These are phyloP conservation scores for Ganoderma boninense DNA, from an alignment of 1,284 basidiomycete species.

Conservation along the genomic window DNA sequence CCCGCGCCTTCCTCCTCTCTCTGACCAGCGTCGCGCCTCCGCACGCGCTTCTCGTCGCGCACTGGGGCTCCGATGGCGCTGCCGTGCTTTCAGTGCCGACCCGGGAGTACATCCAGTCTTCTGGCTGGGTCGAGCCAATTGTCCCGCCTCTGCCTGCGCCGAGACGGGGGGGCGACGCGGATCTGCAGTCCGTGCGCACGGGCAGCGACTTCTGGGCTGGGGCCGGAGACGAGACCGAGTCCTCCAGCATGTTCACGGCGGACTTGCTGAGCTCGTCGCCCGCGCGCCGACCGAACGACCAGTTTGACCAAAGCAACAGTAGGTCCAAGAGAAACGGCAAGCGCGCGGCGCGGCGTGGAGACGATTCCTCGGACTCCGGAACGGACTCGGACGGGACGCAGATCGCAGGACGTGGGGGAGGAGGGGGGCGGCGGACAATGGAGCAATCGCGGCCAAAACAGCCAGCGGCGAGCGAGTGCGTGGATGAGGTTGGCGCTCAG, in stretches of 20 bases:
- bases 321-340: constrained; percentile 19
- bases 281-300: constrained; percentile 12
- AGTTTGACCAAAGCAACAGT: neutral
- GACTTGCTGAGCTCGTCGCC: constrained; percentile 34
- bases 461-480: constrained; percentile 44
- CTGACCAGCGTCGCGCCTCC: constrained; percentile 69
- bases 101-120: constrained; percentile 83
- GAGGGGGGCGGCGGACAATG: constrained; percentile 11
- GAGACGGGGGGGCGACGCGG: constrained; percentile 32
- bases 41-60: constrained; percentile 79
- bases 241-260: constrained; percentile 64
- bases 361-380: constrained; percentile 56
- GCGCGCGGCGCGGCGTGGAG: constrained; percentile 40
- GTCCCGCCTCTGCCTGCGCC: constrained; percentile 10
- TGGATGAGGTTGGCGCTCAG: constrained; percentile 78
- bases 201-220: constrained; percentile 81
- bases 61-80: constrained; percentile 80
- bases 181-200: constrained; percentile 66
- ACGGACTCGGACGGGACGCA: constrained; percentile 66
- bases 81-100: constrained; percentile 84
- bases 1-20: constrained; percentile 78
- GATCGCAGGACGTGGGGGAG: constrained; percentile 41
- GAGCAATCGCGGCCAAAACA: constrained; percentile 9
- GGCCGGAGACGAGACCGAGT: constrained; percentile 60
- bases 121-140: constrained; percentile 65